Percentiles rank a stretch among this genome's conserved stretches.
Conservation (phyloP, 306 rosid species). For the Aeschynomene evenia region DNA sequence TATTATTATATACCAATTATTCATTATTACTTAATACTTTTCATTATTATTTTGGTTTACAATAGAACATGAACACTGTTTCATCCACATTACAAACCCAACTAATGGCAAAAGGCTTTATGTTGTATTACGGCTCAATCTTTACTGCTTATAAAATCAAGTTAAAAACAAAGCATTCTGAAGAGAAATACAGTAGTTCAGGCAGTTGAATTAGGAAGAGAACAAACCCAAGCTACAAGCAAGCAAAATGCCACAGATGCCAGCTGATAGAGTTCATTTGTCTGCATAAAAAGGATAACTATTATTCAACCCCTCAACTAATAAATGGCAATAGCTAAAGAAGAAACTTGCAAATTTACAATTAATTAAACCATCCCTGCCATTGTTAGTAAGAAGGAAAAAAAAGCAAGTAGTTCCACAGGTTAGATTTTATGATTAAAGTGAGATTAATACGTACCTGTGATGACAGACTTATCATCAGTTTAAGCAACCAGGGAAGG, state of each 20-base stretch:
- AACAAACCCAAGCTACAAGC: conserved; percentile 91
- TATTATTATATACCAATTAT: too few relatives aligned
- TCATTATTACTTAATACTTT: too few relatives aligned
- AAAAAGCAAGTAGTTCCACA: conserved; percentile 25
- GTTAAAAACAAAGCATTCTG: conserved; percentile 15
- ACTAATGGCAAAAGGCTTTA: neutral
- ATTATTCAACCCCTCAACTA: conserved; percentile 21
- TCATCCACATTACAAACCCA: neutral
- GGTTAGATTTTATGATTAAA: conserved; percentile 17
- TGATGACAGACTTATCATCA: conserved; percentile 94
- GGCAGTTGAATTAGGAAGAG: conserved; percentile 28
- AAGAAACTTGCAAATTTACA: conserved; percentile 22
- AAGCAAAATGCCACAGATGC: conserved; percentile 97
- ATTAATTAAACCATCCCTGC: conserved; percentile 19
- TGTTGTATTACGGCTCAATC: neutral
- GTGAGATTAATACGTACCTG: conserved; percentile 50
- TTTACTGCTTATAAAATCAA: conserved; percentile 9
- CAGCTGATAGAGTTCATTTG: conserved; percentile 95
- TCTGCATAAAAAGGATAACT: conserved; percentile 61
- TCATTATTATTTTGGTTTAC: neutral
- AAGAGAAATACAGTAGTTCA: conserved; percentile 23
- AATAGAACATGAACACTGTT: neutral
- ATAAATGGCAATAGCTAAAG: conserved; percentile 13
- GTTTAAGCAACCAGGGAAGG: conserved; percentile 87
- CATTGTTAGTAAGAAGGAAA: neutral